phyloP scores from a whole-genome alignment of 1,139 yeast genomes.

The Trichomonascaceae sp. region DNA sequence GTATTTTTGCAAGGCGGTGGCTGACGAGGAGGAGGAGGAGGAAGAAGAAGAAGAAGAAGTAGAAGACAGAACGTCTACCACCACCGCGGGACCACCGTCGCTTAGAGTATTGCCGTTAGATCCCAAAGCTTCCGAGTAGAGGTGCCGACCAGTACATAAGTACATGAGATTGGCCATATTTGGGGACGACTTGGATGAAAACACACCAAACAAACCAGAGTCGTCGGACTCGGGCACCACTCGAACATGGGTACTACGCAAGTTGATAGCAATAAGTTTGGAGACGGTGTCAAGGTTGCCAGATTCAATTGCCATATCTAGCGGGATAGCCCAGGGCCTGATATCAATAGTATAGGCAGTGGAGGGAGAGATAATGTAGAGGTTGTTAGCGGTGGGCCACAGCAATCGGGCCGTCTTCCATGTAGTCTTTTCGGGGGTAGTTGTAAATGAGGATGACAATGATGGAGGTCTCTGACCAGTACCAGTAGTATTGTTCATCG shows the following conservation, averaged over 20 bases:
- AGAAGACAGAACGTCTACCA: no score
- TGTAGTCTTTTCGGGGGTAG: background rate
- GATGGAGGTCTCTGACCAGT: background rate
- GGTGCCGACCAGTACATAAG: no score
- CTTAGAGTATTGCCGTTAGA: no score
- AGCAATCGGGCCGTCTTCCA: no score
- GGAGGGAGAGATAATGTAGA: conserved; percentile 2
- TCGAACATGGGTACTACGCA: background rate
- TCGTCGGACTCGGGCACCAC: background rate
- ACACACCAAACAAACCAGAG: no score
- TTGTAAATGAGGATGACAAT: background rate
- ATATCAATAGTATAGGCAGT: conserved; percentile 11
- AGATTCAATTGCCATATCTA: conserved; percentile 16
- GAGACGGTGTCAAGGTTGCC: background rate
- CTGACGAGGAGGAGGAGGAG: no score
- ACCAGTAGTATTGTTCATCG: background rate
- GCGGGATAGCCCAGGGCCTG: conserved; percentile 14
- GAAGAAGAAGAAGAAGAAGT: no score
- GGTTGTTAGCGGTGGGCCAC: background rate
- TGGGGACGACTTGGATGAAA: no score
- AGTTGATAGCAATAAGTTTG: background rate
- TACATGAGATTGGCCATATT: no score
- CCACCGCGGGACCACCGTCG: no score
- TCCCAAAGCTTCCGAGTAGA: no score
- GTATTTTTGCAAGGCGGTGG: no score